These are phyloP conservation scores for Rhazya stricta DNA, from an alignment of 257 asterid genomes.

Conservation along the genomic window DNA sequence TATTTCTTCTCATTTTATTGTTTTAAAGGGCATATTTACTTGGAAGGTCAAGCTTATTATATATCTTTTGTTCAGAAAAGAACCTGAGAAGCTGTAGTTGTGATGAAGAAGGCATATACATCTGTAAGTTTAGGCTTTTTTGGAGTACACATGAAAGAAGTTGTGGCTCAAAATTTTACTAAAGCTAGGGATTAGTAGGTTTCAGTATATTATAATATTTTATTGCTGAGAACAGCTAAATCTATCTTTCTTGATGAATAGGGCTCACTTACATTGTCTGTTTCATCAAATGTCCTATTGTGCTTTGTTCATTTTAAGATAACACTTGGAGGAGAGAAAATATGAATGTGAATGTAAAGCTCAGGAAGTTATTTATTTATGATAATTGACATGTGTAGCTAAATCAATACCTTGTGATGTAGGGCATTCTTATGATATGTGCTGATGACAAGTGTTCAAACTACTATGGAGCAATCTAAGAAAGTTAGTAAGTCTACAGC, in stretches of 20 bases:
- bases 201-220: not conserved
- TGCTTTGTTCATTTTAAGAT: not conserved
- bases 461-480: slow-evolving; percentile 20
- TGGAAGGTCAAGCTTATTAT: too few species aligned
- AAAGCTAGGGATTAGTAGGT: not conserved
- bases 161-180: not conserved
- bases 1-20: too few species aligned
- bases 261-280: not conserved
- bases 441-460: slow-evolving; percentile 18
- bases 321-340: not conserved
- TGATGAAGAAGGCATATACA: too few species aligned
- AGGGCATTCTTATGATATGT: not conserved
- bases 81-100: too few species aligned
- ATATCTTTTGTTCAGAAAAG: too few species aligned
- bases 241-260: not conserved
- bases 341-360: not conserved
- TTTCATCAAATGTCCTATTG: not conserved
- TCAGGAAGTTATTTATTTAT: not conserved
- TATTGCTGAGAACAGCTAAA: not conserved
- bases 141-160: too few species aligned
- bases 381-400: not conserved
- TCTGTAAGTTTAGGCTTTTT: too few species aligned
- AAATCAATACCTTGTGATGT: not conserved
- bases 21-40: too few species aligned
- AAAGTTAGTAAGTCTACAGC: not conserved